Evolutionary conservation across 345 rosid genomes (phyloP), one percentile per base, ranked within the genome.

Genomic region (Populus ilicifolia): DNA sequence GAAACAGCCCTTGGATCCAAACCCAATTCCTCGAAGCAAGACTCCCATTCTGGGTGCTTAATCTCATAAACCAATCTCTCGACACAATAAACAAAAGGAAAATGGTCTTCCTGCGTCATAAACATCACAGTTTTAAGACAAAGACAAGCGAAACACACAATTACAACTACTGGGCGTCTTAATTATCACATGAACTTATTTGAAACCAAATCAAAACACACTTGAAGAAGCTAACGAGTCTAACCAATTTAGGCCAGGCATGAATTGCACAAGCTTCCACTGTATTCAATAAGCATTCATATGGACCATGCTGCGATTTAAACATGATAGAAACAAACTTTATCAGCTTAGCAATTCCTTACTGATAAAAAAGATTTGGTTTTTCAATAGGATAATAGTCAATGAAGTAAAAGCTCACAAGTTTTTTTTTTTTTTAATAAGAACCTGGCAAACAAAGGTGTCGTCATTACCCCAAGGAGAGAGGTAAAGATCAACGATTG

Each of bases 191-290:
- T 52, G 0, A 52, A 52, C 8, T 12, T 46, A 46, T 46, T 44
- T 17, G 0, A 13, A 46, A 46, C 50, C 50, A 46, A 4, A 46
- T 52, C 2, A 52, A 52, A 52, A 17, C 59, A 52, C 23, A 20
- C 0, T 52, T 18, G 59, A 52, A 17, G 59, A 52, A 52, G 21
- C 5, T 5, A n/a, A 54, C 35, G 36, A 52, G 43, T 29, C 75
- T 29, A 5, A 23, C 20, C 27, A 36, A 38, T 59, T 23, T 25
- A 35, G 21, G 61, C 41, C 97, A 96, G 78, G 73, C 73, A 73
- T 89, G 81, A 54, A 96, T 84, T 1, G 96, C 98, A 76, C 99
- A 96, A 20, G 97, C 98, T 83, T 96, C 98, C 59, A 96, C 88
- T 0, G 96, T 90, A 81, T 93, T 91, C 83, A 96, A 85, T 12